Evolutionary conservation across 2,329 filamentous ascomycete genomes (phyloP), one percentile per base, ranked within the genome.

Genomic region (Acarospora socialis): DNA sequence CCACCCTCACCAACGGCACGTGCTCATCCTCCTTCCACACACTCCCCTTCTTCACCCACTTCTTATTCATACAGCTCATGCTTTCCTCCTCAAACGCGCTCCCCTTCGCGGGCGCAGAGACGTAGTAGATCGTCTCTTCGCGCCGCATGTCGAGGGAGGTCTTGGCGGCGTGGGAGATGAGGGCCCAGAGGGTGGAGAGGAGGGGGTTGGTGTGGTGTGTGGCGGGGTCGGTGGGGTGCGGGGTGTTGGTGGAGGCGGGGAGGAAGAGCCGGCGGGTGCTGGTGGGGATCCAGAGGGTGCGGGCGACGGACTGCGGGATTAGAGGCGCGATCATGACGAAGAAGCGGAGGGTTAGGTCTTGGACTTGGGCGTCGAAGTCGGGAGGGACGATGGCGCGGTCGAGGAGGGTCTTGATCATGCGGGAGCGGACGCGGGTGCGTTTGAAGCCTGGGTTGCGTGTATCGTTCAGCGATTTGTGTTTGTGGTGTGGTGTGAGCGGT

Each of bases 121-220:
- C 27, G 24, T 34, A 23, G 10, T 31, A 25, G 25, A 37, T 37
- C 10, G 13, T 19, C 8, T 23, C 15, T 7, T 33, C 21, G n/a
- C 18, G 32, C 14, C 35, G 35, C 15, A 28, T 26, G 18, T 21
- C 16, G 26, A 37, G 26, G 19, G 26, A 29, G 35, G 32, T 21
- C 8, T 26, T 30, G 13, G 31, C 21, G 33, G 35, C 35, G 15
- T 21, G 6, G 14, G 19, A n/a, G n/a, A n/a, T n/a, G n/a, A n/a
- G n/a, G n/a, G n/a, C n/a, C n/a, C n/a, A n/a, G n/a, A n/a, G n/a
- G n/a, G n/a, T n/a, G n/a, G n/a, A n/a, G n/a, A n/a, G n/a, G n/a
- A n/a, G n/a, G n/a, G n/a, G n/a, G n/a, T n/a, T n/a, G n/a, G n/a
- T n/a, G n/a, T n/a, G n/a, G n/a, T n/a, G n/a, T n/a, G n/a, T n/a